phyloP scores from a whole-genome alignment of 169 alveolate genomes.

The Plasmodium sp. region DNA sequence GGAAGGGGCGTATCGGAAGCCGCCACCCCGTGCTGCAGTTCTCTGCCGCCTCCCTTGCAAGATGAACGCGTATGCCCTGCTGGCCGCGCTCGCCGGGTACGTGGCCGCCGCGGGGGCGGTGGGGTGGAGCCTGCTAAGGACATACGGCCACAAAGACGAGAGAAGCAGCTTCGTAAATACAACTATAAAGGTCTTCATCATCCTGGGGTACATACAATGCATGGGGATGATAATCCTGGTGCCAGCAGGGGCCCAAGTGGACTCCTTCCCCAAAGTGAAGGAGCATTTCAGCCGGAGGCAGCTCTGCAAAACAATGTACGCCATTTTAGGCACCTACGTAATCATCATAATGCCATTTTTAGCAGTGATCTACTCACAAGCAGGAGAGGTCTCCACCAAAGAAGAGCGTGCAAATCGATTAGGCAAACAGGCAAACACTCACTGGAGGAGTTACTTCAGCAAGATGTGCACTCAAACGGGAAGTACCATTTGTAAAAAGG shows the following conservation, averaged over 20 bases:
- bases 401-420: neutral
- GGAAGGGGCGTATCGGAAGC: neutral
- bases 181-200: constrained; percentile 9
- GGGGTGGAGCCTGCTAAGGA: neutral
- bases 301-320: constrained; percentile 8
- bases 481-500: neutral
- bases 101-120: neutral
- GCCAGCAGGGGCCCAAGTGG: constrained; percentile 22
- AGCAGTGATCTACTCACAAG: neutral
- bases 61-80: constrained; percentile 24
- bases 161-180: neutral
- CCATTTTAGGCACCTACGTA: neutral
- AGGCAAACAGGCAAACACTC: neutral
- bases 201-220: constrained; percentile 39
- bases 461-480: neutral
- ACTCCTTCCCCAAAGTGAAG: neutral
- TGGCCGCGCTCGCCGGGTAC: constrained; percentile 5
- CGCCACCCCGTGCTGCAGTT: neutral
- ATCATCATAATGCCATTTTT: constrained; percentile 20
- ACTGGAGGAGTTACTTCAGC: neutral
- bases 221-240: constrained; percentile 23
- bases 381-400: neutral
- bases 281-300: neutral
- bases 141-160: constrained; percentile 36
- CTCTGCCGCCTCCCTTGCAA: neutral